A percentile compares a stretch with the other conserved stretches of the same genome.
phyloP scores from a whole-genome alignment of 176 grass and related monocot species.

The Pharus latifolius region DNA sequence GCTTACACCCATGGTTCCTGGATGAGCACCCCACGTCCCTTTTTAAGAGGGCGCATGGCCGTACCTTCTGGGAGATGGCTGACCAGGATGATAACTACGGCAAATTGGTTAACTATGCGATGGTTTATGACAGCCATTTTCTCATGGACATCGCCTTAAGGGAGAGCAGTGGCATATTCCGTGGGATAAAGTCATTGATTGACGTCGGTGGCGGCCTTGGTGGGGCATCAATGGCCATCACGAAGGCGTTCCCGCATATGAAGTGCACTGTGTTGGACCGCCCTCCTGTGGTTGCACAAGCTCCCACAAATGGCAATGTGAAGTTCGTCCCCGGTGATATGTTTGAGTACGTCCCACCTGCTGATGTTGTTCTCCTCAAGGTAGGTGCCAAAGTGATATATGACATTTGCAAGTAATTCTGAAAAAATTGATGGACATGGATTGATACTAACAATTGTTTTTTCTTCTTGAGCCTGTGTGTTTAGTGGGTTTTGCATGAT shows the following conservation, averaged over 20 bases:
- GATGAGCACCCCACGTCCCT: background rate
- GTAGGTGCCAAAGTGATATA: background rate
- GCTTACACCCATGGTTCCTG: conserved; percentile 20
- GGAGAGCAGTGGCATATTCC: conserved; percentile 7
- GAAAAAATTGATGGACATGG: no score
- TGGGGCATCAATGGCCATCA: background rate
- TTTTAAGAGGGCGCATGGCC: background rate
- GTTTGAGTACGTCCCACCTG: background rate
- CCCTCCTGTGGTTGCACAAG: conserved; percentile 3
- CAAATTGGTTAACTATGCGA: conserved; percentile 20
- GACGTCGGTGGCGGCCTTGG: conserved; percentile 36
- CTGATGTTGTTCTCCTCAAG: background rate
- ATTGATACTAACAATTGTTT: background rate
- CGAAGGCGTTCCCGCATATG: conserved; percentile 22
- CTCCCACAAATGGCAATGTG: background rate
- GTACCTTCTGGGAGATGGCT: conserved; percentile 12
- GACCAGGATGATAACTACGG: background rate
- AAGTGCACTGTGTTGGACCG: conserved; percentile 28
- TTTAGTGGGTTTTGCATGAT: conserved; percentile 27
- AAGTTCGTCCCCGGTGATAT: conserved; percentile 15
- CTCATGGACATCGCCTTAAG: conserved; percentile 21
- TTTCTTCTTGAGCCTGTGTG: no score
- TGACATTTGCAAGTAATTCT: no score
- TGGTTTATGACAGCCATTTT: conserved; percentile 31
- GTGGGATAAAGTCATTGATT: conserved; percentile 6